These are phyloP conservation scores for Xylariaceae sp. DNA, from an alignment of 2,329 filamentous ascomycete genomes.

Conservation along the genomic window DNA sequence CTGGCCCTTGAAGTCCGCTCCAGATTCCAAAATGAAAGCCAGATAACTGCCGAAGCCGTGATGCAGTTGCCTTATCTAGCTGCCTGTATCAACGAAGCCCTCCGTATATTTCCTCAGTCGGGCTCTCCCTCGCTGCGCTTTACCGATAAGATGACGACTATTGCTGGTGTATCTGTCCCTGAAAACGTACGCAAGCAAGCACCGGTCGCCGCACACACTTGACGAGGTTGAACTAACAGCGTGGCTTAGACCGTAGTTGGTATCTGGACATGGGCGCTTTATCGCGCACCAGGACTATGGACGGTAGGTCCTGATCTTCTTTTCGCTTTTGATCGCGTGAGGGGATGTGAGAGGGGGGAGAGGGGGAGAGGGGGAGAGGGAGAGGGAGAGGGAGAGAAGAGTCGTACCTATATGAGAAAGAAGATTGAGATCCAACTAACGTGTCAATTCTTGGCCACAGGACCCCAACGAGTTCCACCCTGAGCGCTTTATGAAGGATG, in stretches of 20 bases:
- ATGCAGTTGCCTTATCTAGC: conserved; percentile 28
- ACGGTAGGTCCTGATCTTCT: not conserved
- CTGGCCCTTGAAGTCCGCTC: conserved; percentile 37
- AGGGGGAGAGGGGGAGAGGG: not conserved
- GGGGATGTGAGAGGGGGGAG: not conserved
- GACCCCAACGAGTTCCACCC: not conserved
- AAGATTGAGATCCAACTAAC: not conserved
- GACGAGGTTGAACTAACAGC: not conserved
- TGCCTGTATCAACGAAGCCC: conserved; percentile 32
- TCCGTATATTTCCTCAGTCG: conserved; percentile 33
- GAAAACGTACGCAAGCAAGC: conserved; percentile 4
- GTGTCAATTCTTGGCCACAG: not conserved
- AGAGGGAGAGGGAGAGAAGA: not conserved
- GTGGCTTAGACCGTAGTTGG: conserved; percentile 12
- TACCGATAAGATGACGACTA: conserved; percentile 5
- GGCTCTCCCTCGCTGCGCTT: conserved; percentile 16
- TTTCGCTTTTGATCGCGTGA: not conserved
- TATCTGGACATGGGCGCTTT: conserved; percentile 11
- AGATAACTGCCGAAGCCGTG: conserved; percentile 27
- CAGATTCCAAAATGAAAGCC: conserved; percentile 33
- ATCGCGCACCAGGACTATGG: conserved; percentile 13
- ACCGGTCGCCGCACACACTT: not conserved
- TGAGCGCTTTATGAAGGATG: not conserved
- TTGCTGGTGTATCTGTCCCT: conserved; percentile 11
- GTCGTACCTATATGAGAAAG: not conserved